phyloP scores from a whole-genome alignment of 2,329 filamentous ascomycete genomes.

The Aaosphaeria arxii region DNA sequence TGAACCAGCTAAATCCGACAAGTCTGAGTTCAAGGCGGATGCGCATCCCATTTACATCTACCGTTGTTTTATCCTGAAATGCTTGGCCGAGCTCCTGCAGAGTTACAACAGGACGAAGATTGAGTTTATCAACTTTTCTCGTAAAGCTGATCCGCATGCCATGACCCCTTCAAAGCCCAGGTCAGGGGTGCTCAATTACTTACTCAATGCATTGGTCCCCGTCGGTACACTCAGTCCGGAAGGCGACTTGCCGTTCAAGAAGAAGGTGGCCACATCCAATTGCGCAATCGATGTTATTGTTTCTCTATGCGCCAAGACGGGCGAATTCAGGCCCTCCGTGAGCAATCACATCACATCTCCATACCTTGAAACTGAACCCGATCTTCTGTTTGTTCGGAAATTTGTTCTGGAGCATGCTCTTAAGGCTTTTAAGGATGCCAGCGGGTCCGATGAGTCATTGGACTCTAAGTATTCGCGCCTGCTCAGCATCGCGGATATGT shows the following conservation, averaged over 20 bases:
- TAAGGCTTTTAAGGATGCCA: slow-evolving; percentile 87
- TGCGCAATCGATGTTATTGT: slow-evolving; percentile 86
- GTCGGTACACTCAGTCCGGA: slow-evolving; percentile 65
- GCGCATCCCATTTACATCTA: slow-evolving; percentile 97
- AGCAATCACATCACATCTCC: slow-evolving; percentile 18
- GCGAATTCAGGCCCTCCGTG: slow-evolving; percentile 59
- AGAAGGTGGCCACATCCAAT: slow-evolving; percentile 77
- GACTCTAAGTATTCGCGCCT: slow-evolving; percentile 86
- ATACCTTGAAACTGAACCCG: slow-evolving; percentile 70
- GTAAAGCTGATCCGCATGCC: slow-evolving; percentile 78
- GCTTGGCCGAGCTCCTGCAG: slow-evolving; percentile 82
- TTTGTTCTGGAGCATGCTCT: slow-evolving; percentile 93
- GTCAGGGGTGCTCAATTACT: slow-evolving; percentile 88
- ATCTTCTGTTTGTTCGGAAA: slow-evolving; percentile 86
- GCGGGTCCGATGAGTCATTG: slow-evolving; percentile 71
- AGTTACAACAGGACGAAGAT: slow-evolving; percentile 95
- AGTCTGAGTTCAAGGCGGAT: slow-evolving; percentile 80
- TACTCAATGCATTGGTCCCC: slow-evolving; percentile 75
- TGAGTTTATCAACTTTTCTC: slow-evolving; percentile 98
- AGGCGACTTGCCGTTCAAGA: slow-evolving; percentile 76
- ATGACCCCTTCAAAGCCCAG: slow-evolving; percentile 91
- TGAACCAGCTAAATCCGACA: slow-evolving; percentile 57
- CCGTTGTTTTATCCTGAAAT: slow-evolving; percentile 90
- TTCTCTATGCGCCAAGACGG: slow-evolving; percentile 82
- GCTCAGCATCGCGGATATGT: slow-evolving; percentile 83